Evolutionary conservation across 805 yeast genomes (phyloP), one percentile per base, ranked within the genome.

Genomic region (Starmerella stellata): DNA sequence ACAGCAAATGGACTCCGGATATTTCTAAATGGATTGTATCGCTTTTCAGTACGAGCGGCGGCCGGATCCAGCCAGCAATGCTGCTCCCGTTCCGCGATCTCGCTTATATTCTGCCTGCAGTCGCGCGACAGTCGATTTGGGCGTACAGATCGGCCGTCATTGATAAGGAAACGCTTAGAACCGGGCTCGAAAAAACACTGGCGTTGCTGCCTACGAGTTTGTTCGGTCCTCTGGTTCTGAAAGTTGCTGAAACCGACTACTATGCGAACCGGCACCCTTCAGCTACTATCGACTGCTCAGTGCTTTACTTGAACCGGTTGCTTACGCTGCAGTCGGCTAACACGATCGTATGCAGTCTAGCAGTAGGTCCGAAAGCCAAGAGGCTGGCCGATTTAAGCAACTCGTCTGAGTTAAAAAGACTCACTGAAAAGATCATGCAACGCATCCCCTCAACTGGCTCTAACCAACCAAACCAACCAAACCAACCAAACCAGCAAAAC

Each of bases 131-230:
- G 52, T 75, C 81, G 0, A 62, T 80, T 11, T 53, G 65, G 14
- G 79, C 92, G 1, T 63, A 71, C 36, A 66, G 68, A 18, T 56
- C 65, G 19, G 71, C 69, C 1, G 57, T 70, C 13, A 63, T 80
- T 3, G 76, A 73, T 45, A 54, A 66, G 8, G 75, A 74, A 3
- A 67, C 72, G 4, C 61, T 82, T 30, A 66, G 65, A 35, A 79
- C 78, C 40, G 95, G 95, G 0, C 62, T 87, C 27, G 95, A 85
- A 51, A 82, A 85, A 51, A 78, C 87, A 47, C 63, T 78, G 34
- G 94, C 85, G 50, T 78, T 81, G 2, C 78, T 80, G 45, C 62
- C 87, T 46, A 62, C 78, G 1, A 62, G 69, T 5, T 68, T 75
- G 11, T 51, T 74, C 25, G 58, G 70, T 4, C 69, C 70, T n/a